These are phyloP conservation scores for Punica granatum DNA, from an alignment of 345 rosid genomes.

Conservation along the genomic window DNA sequence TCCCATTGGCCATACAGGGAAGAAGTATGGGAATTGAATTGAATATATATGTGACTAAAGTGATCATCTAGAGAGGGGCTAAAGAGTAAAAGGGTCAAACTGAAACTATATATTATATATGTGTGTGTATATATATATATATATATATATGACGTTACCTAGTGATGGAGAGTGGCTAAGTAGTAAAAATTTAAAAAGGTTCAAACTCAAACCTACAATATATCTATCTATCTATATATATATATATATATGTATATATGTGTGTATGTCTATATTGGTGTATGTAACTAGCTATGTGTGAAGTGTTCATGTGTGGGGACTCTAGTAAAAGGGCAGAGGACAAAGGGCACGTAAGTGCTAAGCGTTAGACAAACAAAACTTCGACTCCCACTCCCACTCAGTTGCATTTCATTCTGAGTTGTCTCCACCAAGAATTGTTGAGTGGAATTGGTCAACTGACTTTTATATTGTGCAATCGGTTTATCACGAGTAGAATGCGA, in stretches of 20 bases:
- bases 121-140: too few species aligned
- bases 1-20: constrained; percentile 21
- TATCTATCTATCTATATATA: too few species aligned
- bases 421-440: neutral
- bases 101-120: neutral
- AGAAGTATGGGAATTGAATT: neutral
- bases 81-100: neutral
- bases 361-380: neutral
- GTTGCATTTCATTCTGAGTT: neutral
- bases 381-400: neutral
- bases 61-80: neutral
- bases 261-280: neutral
- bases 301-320: neutral
- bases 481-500: neutral
- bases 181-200: too few species aligned
- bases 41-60: neutral
- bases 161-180: too few species aligned
- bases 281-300: neutral
- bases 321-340: neutral
- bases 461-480: neutral
- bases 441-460: neutral
- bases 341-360: neutral
- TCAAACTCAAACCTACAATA: too few species aligned
- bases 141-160: too few species aligned
- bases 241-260: too few species aligned